Conservation (phyloP, 192 early-diverging fungal genomes). For the Obelidium mucronatum region DNA sequence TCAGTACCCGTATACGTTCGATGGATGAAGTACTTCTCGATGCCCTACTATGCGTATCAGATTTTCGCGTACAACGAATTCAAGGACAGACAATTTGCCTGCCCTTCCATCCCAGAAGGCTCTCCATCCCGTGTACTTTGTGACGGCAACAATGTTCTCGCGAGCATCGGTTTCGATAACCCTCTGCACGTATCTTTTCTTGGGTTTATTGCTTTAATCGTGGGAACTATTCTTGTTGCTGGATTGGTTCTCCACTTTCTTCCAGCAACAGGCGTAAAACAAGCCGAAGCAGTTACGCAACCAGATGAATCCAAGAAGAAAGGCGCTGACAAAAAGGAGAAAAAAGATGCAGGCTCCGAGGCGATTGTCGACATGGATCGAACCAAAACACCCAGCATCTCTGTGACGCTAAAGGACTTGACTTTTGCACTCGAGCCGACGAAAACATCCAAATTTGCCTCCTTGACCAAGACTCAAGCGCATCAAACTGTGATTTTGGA, state of each 20-base stretch:
- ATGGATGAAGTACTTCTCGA: constrained; percentile 43
- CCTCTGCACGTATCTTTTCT: constrained; percentile 31
- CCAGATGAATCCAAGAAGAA: no score
- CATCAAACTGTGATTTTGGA: no score
- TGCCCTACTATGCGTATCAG: constrained; percentile 39
- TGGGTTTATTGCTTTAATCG: constrained; percentile 35
- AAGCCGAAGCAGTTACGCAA: not conserved
- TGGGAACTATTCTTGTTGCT: constrained; percentile 37
- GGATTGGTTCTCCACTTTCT: constrained; percentile 19
- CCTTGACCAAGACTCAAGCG: no score
- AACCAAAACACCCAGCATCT: no score
- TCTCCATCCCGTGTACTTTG: constrained; percentile 23
- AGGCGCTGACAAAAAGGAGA: no score
- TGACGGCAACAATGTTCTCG: constrained; percentile 43
- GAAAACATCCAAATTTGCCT: not conserved
- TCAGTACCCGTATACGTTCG: constrained; percentile 42
- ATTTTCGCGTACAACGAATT: constrained; percentile 50
- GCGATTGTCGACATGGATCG: no score
- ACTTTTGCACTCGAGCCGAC: not conserved
- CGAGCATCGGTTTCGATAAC: constrained; percentile 23
- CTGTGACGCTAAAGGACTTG: no score
- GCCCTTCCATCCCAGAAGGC: constrained; percentile 22
- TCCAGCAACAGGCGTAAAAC: not conserved
- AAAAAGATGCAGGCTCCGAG: no score
- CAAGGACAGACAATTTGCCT: constrained; percentile 39